Percentiles rank a stretch among this genome's conserved stretches.
Conservation (phyloP, 2,329 filamentous ascomycete species). For the Xylaria multiplex region DNA sequence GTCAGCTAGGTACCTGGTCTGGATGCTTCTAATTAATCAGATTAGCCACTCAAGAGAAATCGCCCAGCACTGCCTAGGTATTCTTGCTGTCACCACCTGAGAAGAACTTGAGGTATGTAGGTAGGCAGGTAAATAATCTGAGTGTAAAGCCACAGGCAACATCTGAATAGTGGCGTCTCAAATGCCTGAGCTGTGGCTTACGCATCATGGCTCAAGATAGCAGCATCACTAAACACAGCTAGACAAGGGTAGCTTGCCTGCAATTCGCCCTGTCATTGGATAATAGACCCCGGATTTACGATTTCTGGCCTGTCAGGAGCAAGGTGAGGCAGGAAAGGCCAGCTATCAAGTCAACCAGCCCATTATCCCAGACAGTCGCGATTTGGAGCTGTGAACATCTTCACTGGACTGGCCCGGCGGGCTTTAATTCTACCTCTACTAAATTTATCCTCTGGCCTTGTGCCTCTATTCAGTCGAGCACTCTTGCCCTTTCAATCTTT, state of each 20-base stretch:
- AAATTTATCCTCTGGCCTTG: conserved; percentile 23
- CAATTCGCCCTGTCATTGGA: conserved; percentile 39
- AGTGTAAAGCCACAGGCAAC: conserved; percentile 13
- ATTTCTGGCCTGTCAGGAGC: conserved; percentile 29
- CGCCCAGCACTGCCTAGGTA: too few relatives aligned
- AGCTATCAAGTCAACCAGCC: conserved; percentile 42
- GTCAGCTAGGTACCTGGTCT: too few relatives aligned
- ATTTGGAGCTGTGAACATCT: conserved; percentile 29
- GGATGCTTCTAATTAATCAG: too few relatives aligned
- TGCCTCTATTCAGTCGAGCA: conserved; percentile 27
- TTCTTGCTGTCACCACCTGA: too few relatives aligned
- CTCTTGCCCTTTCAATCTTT: conserved; percentile 34
- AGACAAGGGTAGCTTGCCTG: conserved; percentile 44
- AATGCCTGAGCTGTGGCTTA: conserved; percentile 30
- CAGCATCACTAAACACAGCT: conserved; percentile 14
- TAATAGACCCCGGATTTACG: conserved; percentile 34
- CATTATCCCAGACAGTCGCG: conserved; percentile 16
- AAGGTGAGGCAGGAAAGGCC: conserved; percentile 46
- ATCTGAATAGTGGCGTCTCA: conserved; percentile 21
- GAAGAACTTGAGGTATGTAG: background rate
- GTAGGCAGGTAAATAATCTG: background rate
- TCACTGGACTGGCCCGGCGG: conserved; percentile 36
- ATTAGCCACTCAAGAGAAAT: too few relatives aligned
- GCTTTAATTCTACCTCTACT: conserved; percentile 28
- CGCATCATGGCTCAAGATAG: conserved; percentile 12